phyloP scores from a whole-genome alignment of 192 early-diverging fungal species.

The Ambispora gerdemannii region DNA sequence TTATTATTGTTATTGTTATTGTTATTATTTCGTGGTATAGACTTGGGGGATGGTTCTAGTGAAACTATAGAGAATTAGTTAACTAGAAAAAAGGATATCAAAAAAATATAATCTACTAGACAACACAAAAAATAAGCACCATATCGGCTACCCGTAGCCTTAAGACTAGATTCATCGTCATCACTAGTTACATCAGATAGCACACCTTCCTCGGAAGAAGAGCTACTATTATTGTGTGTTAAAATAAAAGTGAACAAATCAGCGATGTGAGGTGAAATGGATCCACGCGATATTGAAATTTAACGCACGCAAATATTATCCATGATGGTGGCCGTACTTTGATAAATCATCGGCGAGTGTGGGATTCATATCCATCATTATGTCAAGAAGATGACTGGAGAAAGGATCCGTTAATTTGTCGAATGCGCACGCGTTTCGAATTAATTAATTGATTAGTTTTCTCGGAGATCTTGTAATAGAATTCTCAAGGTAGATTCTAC shows the following conservation, averaged over 20 bases:
- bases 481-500: background rate
- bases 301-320: background rate
- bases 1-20: no score
- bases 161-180: slow-evolving; percentile 11
- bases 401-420: no score
- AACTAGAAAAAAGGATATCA: slow-evolving; percentile 2
- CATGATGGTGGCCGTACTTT: slow-evolving; percentile 4
- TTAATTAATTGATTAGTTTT: background rate
- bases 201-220: slow-evolving; percentile 11
- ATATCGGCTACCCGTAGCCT: background rate
- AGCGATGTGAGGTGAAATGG: background rate
- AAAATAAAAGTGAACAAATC: background rate
- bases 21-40: no score
- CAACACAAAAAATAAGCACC: slow-evolving; percentile 15
- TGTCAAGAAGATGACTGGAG: slow-evolving; percentile 24
- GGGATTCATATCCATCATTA: slow-evolving; percentile 33
- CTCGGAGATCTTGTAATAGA: background rate
- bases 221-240: background rate
- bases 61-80: no score
- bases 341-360: slow-evolving; percentile 22
- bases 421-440: background rate
- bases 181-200: slow-evolving; percentile 22
- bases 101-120: no score
- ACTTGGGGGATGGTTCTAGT: no score
- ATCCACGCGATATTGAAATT: background rate